Conservation (phyloP, 371 early-diverging fungal genomes). For the Conidiobolus incongruus region DNA sequence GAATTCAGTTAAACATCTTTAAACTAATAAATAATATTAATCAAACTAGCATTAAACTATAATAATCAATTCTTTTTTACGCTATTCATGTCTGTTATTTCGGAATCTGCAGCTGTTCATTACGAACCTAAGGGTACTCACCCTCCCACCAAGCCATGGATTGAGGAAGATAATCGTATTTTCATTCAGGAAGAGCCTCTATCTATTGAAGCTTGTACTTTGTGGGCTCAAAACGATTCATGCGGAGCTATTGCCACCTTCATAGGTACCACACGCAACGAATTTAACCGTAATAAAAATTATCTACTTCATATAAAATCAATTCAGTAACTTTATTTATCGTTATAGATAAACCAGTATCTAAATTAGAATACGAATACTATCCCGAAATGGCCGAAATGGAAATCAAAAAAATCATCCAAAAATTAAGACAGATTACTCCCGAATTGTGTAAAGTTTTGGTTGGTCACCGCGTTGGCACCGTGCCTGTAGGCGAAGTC, state of each 20-base stretch:
- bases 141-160: too few species aligned
- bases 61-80: too few species aligned
- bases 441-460: not conserved
- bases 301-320: not conserved
- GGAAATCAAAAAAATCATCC: not conserved
- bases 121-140: too few species aligned
- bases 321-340: not conserved
- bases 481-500: conserved; percentile 53
- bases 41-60: too few species aligned
- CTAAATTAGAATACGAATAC: not conserved
- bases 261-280: not conserved
- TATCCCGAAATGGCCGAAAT: not conserved
- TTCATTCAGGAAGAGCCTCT: too few species aligned
- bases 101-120: too few species aligned
- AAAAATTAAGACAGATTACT: not conserved
- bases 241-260: not conserved
- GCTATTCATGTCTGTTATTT: too few species aligned
- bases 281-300: conserved; percentile 1
- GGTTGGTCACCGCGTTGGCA: conserved; percentile 37
- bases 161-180: too few species aligned
- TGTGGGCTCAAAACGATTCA: too few species aligned
- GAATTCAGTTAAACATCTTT: too few species aligned
- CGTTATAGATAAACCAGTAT: not conserved
- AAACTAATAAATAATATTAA: too few species aligned
- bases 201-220: too few species aligned